These are phyloP conservation scores for Plenodomus biglobosus DNA, from an alignment of 2,329 filamentous ascomycete genomes.

Conservation along the genomic window DNA sequence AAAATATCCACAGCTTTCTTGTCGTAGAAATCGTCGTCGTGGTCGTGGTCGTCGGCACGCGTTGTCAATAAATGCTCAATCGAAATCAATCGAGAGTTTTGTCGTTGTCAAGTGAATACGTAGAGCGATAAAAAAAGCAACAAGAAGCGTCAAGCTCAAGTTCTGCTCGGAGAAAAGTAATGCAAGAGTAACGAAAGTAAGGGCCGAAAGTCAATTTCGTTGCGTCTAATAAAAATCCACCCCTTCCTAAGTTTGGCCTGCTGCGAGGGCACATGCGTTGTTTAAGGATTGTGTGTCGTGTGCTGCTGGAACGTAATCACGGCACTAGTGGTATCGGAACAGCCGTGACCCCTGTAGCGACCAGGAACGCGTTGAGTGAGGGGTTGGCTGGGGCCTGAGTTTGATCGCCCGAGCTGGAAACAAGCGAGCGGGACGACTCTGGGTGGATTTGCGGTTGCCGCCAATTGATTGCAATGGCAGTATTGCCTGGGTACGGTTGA, in stretches of 20 bases:
- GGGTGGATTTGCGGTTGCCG: conserved; percentile 4
- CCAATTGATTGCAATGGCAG: conserved; percentile 16
- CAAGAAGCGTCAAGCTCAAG: conserved; percentile 5
- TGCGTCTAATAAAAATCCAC: background rate
- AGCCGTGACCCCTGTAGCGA: conserved; percentile 4
- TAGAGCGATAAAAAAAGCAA: conserved; percentile 1
- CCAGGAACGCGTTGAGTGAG: conserved; percentile 10
- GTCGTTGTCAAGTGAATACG: background rate
- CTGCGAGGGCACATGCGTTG: conserved; percentile 4
- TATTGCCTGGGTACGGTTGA: too few relatives aligned
- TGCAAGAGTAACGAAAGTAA: conserved; percentile 13
- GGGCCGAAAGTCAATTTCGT: background rate
- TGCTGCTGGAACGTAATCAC: conserved; percentile 19
- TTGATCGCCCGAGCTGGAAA: conserved; percentile 32
- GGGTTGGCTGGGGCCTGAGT: conserved; percentile 14
- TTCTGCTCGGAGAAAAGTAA: background rate
- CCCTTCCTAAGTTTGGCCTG: background rate
- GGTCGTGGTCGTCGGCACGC: background rate
- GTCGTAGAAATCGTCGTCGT: background rate
- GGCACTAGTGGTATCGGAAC: conserved; percentile 9
- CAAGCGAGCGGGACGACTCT: conserved; percentile 19
- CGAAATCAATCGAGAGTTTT: conserved; percentile 4
- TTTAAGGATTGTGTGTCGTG: conserved; percentile 25
- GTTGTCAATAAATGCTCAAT: conserved; percentile 1
- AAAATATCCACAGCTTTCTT: too few relatives aligned